Evolutionary conservation across 2,329 filamentous ascomycete genomes (phyloP), one percentile per base, ranked within the genome.

Genomic region (Ascochyta clinopodiicola): DNA sequence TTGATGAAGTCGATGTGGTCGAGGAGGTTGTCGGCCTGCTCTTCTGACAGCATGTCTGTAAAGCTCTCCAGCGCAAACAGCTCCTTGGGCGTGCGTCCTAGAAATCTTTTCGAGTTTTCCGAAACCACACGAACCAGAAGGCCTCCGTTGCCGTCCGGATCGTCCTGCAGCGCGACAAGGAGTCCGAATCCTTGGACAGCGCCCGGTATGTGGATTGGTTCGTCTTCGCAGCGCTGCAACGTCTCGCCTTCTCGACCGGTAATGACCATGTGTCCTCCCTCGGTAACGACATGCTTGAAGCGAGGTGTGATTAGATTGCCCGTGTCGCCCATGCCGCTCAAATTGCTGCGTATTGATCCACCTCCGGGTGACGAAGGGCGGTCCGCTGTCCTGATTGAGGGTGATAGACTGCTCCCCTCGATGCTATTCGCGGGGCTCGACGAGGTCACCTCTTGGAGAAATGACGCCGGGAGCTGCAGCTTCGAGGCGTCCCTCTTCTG

Each of bases 1-100:
- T 88, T 85, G 48, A 96, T 90, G 69, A 96, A 96, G 68, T 96
- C 91, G 46, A 96, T 84, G 62, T 96, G 92, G 62, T 96, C 92
- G 6, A 95, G 78, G 0, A 96, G 78, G 59, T 91, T 93, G 60
- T 96, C 92, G 15, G 88, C 83, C 68, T 96, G 91, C 64, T 96
- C 92, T 49, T 95, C 89, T 1, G 86, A 88, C 9, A 96, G 77
- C 12, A 96, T 90, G 57, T 95, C 89, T n/a, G 89, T 86, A 66
- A 96, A 96, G 67, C 84, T 93, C 9, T 83, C 79, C 2, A 95
- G 77, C 4, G 79, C 81, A 66, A 96, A 96, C 0, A 96, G 81
- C 50, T 93, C 83, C 59, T 84, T 83, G 0, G 92, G 92, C 0
- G 87, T 85, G 70, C 91, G 92, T 1, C 92, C 92, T 15, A 96